Conservation (phyloP, 2,329 filamentous ascomycete species). For the Botrytis aclada region DNA sequence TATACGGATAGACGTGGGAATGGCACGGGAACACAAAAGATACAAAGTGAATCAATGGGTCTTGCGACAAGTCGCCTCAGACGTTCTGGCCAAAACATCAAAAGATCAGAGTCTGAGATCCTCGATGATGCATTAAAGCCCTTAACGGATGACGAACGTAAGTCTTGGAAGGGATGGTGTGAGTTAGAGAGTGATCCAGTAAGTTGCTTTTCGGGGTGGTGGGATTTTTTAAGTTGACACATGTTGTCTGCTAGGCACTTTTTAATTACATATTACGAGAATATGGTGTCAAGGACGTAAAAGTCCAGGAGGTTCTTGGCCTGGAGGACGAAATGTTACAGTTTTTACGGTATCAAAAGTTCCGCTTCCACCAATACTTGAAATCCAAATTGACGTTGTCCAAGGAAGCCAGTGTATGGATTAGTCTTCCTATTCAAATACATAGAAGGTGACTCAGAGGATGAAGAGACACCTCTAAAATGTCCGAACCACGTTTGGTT, state of each 20-base stretch:
- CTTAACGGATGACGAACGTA: constrained; percentile 50
- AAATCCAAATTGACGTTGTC: constrained; percentile 33
- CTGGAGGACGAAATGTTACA: constrained; percentile 65
- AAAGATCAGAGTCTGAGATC: background rate
- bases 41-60: background rate
- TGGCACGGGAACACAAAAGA: background rate
- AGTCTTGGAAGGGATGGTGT: constrained; percentile 69
- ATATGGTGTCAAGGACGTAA: constrained; percentile 70
- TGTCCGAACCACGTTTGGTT: constrained; percentile 79
- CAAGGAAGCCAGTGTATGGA: constrained; percentile 71
- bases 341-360: constrained; percentile 53
- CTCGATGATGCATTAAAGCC: constrained; percentile 41
- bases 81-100: background rate
- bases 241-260: constrained; percentile 55
- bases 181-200: constrained; percentile 91
- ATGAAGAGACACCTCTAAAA: constrained; percentile 50
- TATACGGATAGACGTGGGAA: background rate
- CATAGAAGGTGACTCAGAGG: constrained; percentile 46
- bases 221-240: background rate
- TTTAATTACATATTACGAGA: constrained; percentile 83
- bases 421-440: constrained; percentile 87
- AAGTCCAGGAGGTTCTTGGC: constrained; percentile 72
- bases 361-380: constrained; percentile 29
- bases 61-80: background rate
- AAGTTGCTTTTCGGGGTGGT: constrained; percentile 36